A percentile compares a stretch with the other conserved stretches of the same genome.
phyloP scores from a whole-genome alignment of 208 protist species.

The Trypanosomatidae sp. region DNA sequence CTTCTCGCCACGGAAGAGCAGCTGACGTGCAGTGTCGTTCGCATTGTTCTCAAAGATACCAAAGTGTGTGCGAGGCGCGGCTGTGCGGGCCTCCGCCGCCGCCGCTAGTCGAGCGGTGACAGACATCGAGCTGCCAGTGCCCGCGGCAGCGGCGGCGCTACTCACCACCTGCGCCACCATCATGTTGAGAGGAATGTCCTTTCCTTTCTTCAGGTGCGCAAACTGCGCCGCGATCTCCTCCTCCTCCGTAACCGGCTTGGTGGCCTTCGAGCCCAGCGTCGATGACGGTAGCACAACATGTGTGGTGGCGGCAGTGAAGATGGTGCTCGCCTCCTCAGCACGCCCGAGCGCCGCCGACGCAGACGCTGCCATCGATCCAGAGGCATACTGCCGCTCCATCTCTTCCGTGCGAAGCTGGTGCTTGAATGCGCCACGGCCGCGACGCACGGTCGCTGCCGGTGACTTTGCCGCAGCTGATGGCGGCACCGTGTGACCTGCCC shows the following conservation, averaged over 20 bases:
- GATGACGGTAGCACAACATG: conserved; percentile 51
- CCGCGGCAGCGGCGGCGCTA: conserved; percentile 24
- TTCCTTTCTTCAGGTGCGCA: conserved; percentile 23
- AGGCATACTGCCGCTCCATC: conserved; percentile 27
- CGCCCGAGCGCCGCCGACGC: conserved; percentile 9
- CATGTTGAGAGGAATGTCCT: conserved; percentile 21
- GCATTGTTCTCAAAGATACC: conserved; percentile 29
- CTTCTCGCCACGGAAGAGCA: conserved; percentile 84
- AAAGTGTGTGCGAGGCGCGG: conserved; percentile 31
- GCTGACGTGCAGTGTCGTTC: conserved; percentile 69
- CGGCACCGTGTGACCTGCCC: background rate
- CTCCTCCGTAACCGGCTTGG: conserved; percentile 24
- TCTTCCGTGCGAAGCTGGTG: conserved; percentile 72
- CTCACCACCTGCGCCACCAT: background rate
- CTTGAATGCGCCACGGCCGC: conserved; percentile 70
- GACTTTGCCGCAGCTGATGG: conserved; percentile 10
- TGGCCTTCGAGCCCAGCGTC: conserved; percentile 16
- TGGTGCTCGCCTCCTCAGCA: conserved; percentile 43
- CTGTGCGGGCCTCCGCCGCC: conserved; percentile 22
- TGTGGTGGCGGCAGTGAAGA: conserved; percentile 47
- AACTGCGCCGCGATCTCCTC: conserved; percentile 29
- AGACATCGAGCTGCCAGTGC: conserved; percentile 13
- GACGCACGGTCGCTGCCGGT: conserved; percentile 41
- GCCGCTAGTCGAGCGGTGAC: conserved; percentile 20
- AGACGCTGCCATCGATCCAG: conserved; percentile 3